phyloP scores from a whole-genome alignment of 192 early-diverging fungal genomes.

The Rhizophagus clarus region DNA sequence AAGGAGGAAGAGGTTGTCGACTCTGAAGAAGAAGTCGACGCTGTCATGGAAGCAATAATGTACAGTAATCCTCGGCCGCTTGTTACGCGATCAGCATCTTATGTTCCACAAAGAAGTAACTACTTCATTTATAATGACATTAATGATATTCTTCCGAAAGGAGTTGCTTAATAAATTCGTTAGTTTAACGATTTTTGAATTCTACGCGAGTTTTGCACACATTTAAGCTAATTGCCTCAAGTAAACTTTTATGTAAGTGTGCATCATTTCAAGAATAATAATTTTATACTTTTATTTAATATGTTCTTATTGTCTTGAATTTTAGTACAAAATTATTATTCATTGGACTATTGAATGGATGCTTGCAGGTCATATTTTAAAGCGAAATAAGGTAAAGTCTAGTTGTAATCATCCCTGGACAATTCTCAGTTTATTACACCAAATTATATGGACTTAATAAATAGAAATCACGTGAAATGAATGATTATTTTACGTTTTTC shows the following conservation, averaged over 20 bases:
- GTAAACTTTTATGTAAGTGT: background rate
- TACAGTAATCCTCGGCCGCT: slow-evolving; percentile 67
- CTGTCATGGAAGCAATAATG: slow-evolving; percentile 64
- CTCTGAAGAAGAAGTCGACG: slow-evolving; percentile 75
- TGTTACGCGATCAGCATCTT: slow-evolving; percentile 44
- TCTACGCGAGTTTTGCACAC: background rate
- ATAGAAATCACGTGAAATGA: background rate
- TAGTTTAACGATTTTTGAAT: background rate
- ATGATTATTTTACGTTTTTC: background rate
- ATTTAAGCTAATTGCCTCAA: background rate
- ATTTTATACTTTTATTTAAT: background rate
- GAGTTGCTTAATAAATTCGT: background rate
- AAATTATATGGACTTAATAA: background rate
- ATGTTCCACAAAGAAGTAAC: slow-evolving; percentile 13
- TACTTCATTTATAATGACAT: slow-evolving; percentile 17
- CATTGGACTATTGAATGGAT: background rate
- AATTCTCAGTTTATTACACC: background rate
- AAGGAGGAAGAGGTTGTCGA: slow-evolving; percentile 60
- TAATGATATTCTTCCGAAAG: slow-evolving; percentile 7
- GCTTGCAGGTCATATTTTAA: background rate
- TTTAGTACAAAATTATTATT: background rate
- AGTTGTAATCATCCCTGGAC: background rate
- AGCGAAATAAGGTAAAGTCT: background rate
- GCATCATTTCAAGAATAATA: background rate
- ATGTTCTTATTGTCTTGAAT: background rate